Base-by-base conservation (phyloP, 139 green algal genomes). In the Haematococcus lacustris region DNA sequence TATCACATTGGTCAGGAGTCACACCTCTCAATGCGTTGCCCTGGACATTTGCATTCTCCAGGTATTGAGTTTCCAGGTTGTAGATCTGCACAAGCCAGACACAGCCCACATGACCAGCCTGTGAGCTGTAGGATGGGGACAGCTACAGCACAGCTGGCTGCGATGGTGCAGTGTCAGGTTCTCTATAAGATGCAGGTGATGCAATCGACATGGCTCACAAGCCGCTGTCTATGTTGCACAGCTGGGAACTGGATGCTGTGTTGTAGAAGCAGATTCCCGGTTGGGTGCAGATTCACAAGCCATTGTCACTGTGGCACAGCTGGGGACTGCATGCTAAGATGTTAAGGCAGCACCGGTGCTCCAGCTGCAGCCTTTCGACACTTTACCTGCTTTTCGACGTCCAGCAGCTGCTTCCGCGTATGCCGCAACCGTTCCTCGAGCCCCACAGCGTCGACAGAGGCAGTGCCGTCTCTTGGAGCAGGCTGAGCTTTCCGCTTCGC, bases 61-160 rank as follows among this genome's bases (percentile, higher is more conserved):
- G 69, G 74, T 91, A 91, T 39, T 87, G 84, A 3, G 80, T 82
- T 66, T 91, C 86, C 41, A 91, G 66, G 41, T 85, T 78, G 26
- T 79, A 85, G 34, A 91, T 91, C 85, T 90, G 78, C 73, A 64
- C 32, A 13, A 9, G 13, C 9, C 57, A 65, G 13, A 5, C 40
- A 33, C 61, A 68, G 61, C 53, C 53, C 21, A 13, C 13, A 57
- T 13, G 47, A 28, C 47, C 47, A 57, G 21, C 21, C 47, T 57
- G 47, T 57, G 47, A n/a, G n/a, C n/a, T n/a, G n/a, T n/a, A n/a
- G n/a, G n/a, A n/a, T n/a, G n/a, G n/a, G n/a, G n/a, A n/a, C n/a
- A n/a, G n/a, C n/a, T n/a, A n/a, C n/a, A n/a, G n/a, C n/a, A n/a
- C n/a, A n/a, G n/a, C n/a, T n/a, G n/a, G n/a, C n/a, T n/a, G n/a